These are phyloP conservation scores for Russula vinacea DNA, from an alignment of 768 basidiomycete genomes.

Conservation along the genomic window DNA sequence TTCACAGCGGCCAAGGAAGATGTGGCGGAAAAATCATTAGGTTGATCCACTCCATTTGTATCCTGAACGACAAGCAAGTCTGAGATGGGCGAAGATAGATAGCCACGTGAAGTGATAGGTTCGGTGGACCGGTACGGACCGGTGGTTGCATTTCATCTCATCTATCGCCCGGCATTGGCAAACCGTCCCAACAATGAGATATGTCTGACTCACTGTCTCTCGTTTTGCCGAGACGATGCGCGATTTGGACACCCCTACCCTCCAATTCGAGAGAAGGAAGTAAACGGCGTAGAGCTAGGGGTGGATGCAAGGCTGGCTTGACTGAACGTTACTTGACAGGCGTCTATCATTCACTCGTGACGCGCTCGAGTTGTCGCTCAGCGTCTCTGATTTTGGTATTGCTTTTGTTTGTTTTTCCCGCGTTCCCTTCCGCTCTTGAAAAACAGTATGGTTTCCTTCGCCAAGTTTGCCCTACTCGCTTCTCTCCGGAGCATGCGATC, in stretches of 20 bases:
- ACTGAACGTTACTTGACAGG: not conserved
- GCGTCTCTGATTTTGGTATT: not conserved
- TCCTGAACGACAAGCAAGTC: too few relatives aligned
- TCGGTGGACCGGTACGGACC: too few relatives aligned
- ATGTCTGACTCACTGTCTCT: too few relatives aligned
- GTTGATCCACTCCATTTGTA: too few relatives aligned
- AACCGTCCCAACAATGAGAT: too few relatives aligned
- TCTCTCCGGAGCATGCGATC: slow-evolving; percentile 2
- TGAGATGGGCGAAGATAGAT: too few relatives aligned
- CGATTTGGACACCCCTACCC: not conserved
- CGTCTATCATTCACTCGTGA: not conserved
- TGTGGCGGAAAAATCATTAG: too few relatives aligned
- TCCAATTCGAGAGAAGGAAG: not conserved
- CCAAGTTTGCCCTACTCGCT: not conserved
- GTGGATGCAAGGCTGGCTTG: not conserved
- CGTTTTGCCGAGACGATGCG: not conserved
- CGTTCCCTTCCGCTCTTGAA: too few relatives aligned
- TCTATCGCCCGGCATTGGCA: too few relatives aligned
- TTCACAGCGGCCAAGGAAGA: too few relatives aligned
- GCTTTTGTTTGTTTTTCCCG: not conserved
- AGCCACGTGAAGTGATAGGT: too few relatives aligned
- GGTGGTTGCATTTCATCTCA: too few relatives aligned
- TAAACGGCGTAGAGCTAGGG: not conserved
- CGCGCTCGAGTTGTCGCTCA: not conserved
- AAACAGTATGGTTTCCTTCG: slow-evolving; percentile 4